Conservation (phyloP, 805 yeast species). For the Ogataea ramenticola region DNA sequence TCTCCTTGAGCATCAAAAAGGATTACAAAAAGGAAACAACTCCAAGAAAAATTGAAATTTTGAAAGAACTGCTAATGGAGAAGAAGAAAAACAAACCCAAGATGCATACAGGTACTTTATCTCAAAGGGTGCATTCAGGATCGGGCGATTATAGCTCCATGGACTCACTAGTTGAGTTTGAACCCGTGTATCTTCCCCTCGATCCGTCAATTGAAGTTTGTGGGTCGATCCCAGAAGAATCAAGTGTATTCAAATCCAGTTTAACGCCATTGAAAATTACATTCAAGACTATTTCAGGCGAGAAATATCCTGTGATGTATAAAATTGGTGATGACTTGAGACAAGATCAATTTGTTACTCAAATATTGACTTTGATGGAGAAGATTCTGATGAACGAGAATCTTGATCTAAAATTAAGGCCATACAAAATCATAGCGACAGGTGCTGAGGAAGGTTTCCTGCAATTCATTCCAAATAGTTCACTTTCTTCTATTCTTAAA, state of each 20-base stretch:
- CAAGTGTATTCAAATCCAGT: constrained; percentile 85
- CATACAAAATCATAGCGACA: constrained; percentile 86
- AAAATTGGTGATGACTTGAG: constrained; percentile 94
- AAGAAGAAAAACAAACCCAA: constrained; percentile 12
- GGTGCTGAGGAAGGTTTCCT: constrained; percentile 88
- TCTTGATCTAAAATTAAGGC: constrained; percentile 78
- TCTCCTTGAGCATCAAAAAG: constrained; percentile 57
- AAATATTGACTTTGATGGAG: constrained; percentile 87
- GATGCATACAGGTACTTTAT: not conserved
- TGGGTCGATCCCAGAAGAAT: constrained; percentile 74
- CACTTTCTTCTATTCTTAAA: constrained; percentile 71
- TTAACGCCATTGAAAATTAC: constrained; percentile 82
- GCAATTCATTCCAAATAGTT: constrained; percentile 90
- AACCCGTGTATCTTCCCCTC: constrained; percentile 66
- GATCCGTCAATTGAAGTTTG: constrained; percentile 72
- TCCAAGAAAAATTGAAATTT: constrained; percentile 61
- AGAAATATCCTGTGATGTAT: constrained; percentile 74
- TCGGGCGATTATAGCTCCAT: constrained; percentile 4
- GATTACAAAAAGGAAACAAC: constrained; percentile 64
- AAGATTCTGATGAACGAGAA: constrained; percentile 82
- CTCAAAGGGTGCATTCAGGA: constrained; percentile 4
- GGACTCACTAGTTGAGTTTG: constrained; percentile 28
- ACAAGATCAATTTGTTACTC: constrained; percentile 96
- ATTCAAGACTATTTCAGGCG: constrained; percentile 50
- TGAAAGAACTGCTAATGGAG: constrained; percentile 52